Evolutionary conservation across 768 basidiomycete genomes (phyloP), one percentile per base, ranked within the genome.

Genomic region (Rhizopogon vesiculosus): DNA sequence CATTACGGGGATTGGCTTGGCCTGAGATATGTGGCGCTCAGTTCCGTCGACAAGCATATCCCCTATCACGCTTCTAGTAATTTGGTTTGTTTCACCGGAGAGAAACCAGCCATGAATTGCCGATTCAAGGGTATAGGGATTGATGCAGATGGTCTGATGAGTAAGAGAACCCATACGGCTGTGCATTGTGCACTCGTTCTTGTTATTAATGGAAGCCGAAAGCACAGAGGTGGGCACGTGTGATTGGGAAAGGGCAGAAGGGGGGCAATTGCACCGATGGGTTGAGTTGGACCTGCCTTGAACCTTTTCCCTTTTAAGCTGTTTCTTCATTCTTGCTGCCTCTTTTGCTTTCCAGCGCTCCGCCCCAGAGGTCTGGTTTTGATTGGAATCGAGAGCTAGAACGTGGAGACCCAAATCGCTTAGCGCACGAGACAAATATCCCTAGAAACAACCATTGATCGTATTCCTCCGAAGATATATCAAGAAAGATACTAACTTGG

Each of bases 331-430:
- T 53, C 56, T 64, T 39, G 57, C 45, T 16, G 58, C 61, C 50
- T 66, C 61, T 54, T 54, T 62, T 31, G 54, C 48, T 62, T 73
- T 71, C 74, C 82, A 76, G 18, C 73, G 69, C 54, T 76, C 73
- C 0, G 86, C 84, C 7, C 84, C 85, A n/a, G 68, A 66, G 0
- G 83, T 83, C 62, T 88, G 87, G 10, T 70, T 73, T 39, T 75
- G 72, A 56, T 84, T 78, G 29, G 76, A 80, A 65, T 91, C 89
- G 22, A 91, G 76, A 0, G 88, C 89, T 4, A 91, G 79, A 12
- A 89, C 78, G 46, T 79, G 75, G 5, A 78, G 59, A 8, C 62
- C 68, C 19, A 69, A 53, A 44, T 69, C 68, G 15, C 70, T 62
- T 1, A 80, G 65, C 7, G 67, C 69, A 22, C 87, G 78, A 15